Evolutionary conservation across 2,329 filamentous ascomycete species (phyloP).

Genomic region (Aspergillus flavus): DNA sequence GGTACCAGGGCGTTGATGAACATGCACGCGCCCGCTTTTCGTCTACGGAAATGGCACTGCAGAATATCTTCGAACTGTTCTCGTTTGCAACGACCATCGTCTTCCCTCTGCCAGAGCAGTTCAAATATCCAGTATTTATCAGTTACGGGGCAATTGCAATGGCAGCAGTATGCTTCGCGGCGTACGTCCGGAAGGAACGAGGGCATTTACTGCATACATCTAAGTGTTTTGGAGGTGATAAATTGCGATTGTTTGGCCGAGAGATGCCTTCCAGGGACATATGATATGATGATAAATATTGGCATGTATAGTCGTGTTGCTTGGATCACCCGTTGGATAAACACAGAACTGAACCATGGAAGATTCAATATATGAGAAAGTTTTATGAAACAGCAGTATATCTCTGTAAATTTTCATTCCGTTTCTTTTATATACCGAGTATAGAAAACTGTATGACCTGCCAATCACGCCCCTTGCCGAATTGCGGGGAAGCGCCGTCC

Average conservation of each 20-base stretch:
- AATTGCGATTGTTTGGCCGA: background rate
- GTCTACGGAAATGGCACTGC: slow-evolving; percentile 66
- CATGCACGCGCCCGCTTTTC: slow-evolving; percentile 69
- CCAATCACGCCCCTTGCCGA: background rate
- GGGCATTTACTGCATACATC: slow-evolving; percentile 61
- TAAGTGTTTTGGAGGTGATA: slow-evolving; percentile 20
- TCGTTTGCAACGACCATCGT: slow-evolving; percentile 68
- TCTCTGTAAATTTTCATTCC: background rate
- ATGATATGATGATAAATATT: background rate
- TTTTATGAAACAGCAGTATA: background rate
- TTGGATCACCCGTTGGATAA: background rate
- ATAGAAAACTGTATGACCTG: background rate
- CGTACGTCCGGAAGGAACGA: slow-evolving; percentile 59
- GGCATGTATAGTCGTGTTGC: background rate
- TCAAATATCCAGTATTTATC: slow-evolving; percentile 64
- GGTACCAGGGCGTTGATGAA: slow-evolving; percentile 54
- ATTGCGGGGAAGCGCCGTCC: background rate
- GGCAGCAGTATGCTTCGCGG: slow-evolving; percentile 50
- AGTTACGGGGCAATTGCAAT: slow-evolving; percentile 48
- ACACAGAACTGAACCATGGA: background rate
- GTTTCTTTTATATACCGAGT: background rate
- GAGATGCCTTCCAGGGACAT: background rate
- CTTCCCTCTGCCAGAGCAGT: slow-evolving; percentile 65
- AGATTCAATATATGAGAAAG: background rate
- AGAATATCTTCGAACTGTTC: slow-evolving; percentile 70